Evolutionary conservation across 2,329 filamentous ascomycete species (phyloP), one percentile per base, ranked within the genome.

Genomic region (Didymella pinodella): DNA sequence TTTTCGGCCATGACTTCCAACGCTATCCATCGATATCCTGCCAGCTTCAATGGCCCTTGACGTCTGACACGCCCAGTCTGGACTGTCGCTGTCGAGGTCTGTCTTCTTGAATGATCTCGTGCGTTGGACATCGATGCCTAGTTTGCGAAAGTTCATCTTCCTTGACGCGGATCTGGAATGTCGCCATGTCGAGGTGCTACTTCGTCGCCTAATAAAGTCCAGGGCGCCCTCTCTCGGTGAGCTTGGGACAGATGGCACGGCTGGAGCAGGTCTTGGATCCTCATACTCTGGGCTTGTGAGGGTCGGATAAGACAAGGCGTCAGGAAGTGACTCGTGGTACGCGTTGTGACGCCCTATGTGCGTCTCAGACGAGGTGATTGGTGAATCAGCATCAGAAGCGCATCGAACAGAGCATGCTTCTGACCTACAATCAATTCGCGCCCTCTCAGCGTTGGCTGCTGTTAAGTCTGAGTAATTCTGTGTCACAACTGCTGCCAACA

Each of bases 11-110:
- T 16, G 32, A 29, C 1, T 44, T 7, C 25, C 18, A 11, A 40
- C 34, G 31, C 25, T 38, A 3, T 54, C 25, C 55, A 57, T 54
- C 2, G 45, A 53, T 12, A 40, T 45, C n/a, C 16, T 31, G 4
- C 55, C 49, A 10, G 49, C 36, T 28, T 53, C 49, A 12, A 58
- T 34, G 7, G 49, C 49, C 8, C 49, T 20, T 10, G 55, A 58
- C 7, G 49, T 49, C 11, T 47, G 38, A 26, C 49, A 58, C 25
- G 49, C 49, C 49, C 45, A 54, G 16, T 58, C 55, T 45, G 45
- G 55, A 26, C 55, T 58, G 8, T 43, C 44, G 31, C 36, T 52
- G 11, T 32, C n/a, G 4, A 20, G 11, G 5, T 41, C 26, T 11
- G 22, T 28, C 28, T 46, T 45, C 11, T n/a, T 25, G 7, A 32